Base-by-base conservation (phyloP, 768 basidiomycete species). In the Auricularia heimuer region DNA sequence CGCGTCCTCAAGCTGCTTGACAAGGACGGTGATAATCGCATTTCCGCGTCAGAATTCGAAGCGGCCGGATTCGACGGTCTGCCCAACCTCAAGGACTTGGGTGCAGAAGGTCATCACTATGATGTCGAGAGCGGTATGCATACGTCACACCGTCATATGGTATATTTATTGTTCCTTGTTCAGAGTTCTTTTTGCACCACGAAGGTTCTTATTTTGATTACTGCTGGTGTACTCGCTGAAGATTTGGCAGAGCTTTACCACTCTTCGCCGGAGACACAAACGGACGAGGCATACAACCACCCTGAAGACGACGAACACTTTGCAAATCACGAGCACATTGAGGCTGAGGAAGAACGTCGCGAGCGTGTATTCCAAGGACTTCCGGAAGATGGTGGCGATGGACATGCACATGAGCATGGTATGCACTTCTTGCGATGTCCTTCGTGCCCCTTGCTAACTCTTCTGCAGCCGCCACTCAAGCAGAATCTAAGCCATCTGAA, bases 181-280 rank as follows among this genome's bases (percentile, higher is more conserved):
- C 63, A 90, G 91, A 96, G 76, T 95, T 95, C 78, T 95, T 94
- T 83, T 80, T 95, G 61, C 95, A 98, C 72, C 97, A 99, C 76
- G 97, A 99, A 85, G 95, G 94, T 88, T 66, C 71, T 35, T 63
- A 24, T 62, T 61, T 10, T 29, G 56, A 65, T 34, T 21, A 21
- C 56, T 39, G 11, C 24, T 58, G 64, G 60, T 35, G 11, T 65
- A 66, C 36, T 18, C 29, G 47, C 34, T 68, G n/a, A 42, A 65
- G 3, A 51, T 34, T 37, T 14, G 29, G 14, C 70, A 92, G 92
- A 98, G 77, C 77, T 92, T 76, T 97, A 82, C 80, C 97, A 99
- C 76, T 89, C 87, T 35, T 98, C 96, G 42, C 95, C 94, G 0
- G 97, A 98, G 73, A 98, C 96, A 0, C 97, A 98, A 75, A 94